These are phyloP conservation scores for Dothidotthia symphoricarpi DNA, from an alignment of 2,329 filamentous ascomycete genomes.

Conservation along the genomic window DNA sequence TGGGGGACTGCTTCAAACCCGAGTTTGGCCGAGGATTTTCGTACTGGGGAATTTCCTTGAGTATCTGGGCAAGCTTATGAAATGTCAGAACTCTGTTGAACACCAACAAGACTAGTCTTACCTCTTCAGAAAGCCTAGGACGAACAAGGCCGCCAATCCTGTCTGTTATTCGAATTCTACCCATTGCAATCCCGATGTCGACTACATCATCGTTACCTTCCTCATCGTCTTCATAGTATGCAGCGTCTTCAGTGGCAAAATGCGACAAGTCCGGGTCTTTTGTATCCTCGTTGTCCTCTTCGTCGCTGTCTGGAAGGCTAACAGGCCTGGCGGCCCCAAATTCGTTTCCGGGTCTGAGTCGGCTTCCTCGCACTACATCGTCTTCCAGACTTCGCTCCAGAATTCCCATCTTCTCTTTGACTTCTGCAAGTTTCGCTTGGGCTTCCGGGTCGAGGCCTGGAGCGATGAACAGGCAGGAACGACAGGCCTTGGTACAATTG, in stretches of 20 bases:
- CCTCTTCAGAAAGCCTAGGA: conserved; percentile 69
- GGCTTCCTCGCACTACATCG: conserved; percentile 57
- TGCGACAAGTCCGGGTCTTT: conserved; percentile 61
- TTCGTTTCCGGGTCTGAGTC: conserved; percentile 6
- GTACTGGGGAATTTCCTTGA: conserved; percentile 28
- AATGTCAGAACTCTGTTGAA: background rate
- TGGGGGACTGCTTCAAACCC: conserved; percentile 13
- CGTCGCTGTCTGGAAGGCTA: conserved; percentile 48
- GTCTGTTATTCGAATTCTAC: conserved; percentile 71
- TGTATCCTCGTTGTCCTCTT: conserved; percentile 57
- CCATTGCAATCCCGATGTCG: conserved; percentile 69
- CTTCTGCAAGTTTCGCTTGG: conserved; percentile 68
- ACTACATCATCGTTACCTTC: conserved; percentile 67
- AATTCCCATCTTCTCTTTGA: conserved; percentile 75
- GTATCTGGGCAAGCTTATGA: conserved; percentile 30
- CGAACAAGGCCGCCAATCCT: conserved; percentile 70
- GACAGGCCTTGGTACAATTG: conserved; percentile 59
- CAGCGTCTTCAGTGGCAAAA: conserved; percentile 63
- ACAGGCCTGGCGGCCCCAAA: conserved; percentile 3
- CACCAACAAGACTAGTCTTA: conserved; percentile 38
- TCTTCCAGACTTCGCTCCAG: conserved; percentile 68
- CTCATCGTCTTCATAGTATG: conserved; percentile 63
- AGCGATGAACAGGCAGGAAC: conserved; percentile 62
- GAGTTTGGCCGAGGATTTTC: conserved; percentile 10
- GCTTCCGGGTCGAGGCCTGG: conserved; percentile 67